Percentiles rank a stretch among this genome's conserved stretches.
phyloP scores from a whole-genome alignment of 1,284 basidiomycete genomes.

The Malassezia nana region DNA sequence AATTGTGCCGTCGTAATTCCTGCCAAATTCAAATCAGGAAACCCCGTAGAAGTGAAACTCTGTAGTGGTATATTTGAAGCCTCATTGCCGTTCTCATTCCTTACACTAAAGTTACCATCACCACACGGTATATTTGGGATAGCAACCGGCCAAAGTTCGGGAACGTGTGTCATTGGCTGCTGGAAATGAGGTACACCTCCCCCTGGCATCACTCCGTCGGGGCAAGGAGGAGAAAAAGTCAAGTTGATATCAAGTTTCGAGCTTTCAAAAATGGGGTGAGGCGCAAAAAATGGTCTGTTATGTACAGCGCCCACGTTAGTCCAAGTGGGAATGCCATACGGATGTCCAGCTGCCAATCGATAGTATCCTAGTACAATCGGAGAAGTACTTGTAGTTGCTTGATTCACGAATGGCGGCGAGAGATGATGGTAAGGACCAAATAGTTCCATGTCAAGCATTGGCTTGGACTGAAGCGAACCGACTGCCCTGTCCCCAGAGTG shows the following conservation, averaged over 20 bases:
- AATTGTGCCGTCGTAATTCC: neutral
- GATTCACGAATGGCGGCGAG: neutral
- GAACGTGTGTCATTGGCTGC: neutral
- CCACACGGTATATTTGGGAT: neutral
- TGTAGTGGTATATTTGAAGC: neutral
- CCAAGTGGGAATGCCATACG: conserved; percentile 10
- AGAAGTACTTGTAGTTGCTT: neutral
- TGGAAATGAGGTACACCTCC: neutral
- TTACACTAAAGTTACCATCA: neutral
- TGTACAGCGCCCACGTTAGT: neutral
- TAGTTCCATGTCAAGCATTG: neutral
- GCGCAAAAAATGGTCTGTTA: neutral
- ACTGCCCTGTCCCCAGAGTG: neutral
- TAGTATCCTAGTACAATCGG: conserved; percentile 11
- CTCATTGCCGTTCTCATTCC: neutral
- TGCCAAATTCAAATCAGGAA: neutral
- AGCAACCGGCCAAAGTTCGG: no score
- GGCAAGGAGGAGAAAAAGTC: neutral
- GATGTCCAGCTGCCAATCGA: conserved; percentile 11
- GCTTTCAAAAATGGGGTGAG: neutral
- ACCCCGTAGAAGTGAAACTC: neutral
- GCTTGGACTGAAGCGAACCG: neutral
- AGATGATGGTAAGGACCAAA: neutral
- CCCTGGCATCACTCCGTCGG: neutral
- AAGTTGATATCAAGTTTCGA: neutral